Base-by-base conservation (phyloP, 768 basidiomycete species). In the Naganishia onofrii region DNA sequence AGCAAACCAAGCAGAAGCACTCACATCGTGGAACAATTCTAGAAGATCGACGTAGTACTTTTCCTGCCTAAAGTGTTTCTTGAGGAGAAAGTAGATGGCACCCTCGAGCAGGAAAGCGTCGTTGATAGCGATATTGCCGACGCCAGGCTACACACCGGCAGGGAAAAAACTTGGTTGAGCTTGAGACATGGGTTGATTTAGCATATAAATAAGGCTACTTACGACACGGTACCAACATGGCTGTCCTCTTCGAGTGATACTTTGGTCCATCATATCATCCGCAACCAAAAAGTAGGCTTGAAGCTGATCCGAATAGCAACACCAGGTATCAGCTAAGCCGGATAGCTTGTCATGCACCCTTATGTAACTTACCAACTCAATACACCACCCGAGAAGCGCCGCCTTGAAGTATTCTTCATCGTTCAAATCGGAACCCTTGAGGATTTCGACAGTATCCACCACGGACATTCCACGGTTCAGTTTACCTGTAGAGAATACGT, bases 271-370 rank as follows among this genome's bases (percentile, higher is more conserved):
- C 76, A 98, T 93, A 81, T 98, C 95, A 82, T 99, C 92, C 4
- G 92, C 86, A 68, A 96, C 92, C 68, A 98, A 87, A 88, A 98
- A 97, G 83, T 89, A 96, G 0, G 93, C 93, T 88, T 98, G 95
- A 9, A 99, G 87, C 92, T 95, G 76, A 8, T 28, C 28, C 44
- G 42, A 23, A 32, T 42, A 7, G 32, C 6, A 23, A 66, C 3
- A 8, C 29, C 28, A 29, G 8, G 3, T 7, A 46, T 4, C 34
- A 42, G 8, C 46, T 23, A n/a, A 10, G n/a, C 9, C 15, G 42
- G 7, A 17, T 42, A 42, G 42, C 42, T 36, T 42, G 42, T 15
- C 7, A 10, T 42, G 2, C 15, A 42, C 13, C 42, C 13, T 2
- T 10, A 10, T 10, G 13, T 7, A 15, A 42, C 91, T 74, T 72